Conservation (phyloP, 495 filamentous ascomycete genomes). For the Talaromyces stipitatus region DNA sequence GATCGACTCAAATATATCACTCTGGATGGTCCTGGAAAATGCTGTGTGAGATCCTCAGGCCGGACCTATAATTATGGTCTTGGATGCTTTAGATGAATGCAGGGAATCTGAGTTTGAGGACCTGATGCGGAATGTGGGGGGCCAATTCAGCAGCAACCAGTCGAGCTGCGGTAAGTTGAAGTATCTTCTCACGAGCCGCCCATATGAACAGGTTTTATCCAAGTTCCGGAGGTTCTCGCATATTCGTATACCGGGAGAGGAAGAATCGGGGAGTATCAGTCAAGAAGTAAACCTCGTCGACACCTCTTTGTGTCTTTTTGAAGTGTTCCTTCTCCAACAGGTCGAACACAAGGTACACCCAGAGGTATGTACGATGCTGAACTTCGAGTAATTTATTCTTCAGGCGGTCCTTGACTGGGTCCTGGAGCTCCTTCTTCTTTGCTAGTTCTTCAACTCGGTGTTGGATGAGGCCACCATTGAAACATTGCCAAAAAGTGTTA, state of each 20-base stretch:
- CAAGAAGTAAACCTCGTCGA: neutral
- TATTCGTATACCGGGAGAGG: neutral
- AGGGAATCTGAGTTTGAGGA: conserved; percentile 9
- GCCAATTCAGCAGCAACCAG: conserved; percentile 6
- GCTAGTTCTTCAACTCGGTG: too few relatives aligned
- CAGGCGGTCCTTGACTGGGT: too few relatives aligned
- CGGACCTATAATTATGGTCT: conserved; percentile 34
- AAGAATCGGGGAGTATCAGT: neutral
- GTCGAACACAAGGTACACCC: too few relatives aligned
- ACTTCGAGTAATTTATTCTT: too few relatives aligned
- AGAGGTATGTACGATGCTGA: too few relatives aligned
- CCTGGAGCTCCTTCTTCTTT: too few relatives aligned
- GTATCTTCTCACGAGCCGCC: conserved; percentile 32
- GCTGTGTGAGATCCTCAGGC: conserved; percentile 18
- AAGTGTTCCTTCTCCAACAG: too few relatives aligned
- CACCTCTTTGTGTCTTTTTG: too few relatives aligned
- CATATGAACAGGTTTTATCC: neutral
- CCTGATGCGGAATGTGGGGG: conserved; percentile 8
- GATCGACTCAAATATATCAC: conserved; percentile 13
- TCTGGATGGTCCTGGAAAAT: conserved; percentile 32
- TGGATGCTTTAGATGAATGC: conserved; percentile 39
- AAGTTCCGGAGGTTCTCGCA: neutral
- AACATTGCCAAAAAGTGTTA: conserved; percentile 23
- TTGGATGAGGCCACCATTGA: conserved; percentile 8
- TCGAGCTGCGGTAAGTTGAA: conserved; percentile 22